Base-by-base conservation (phyloP, 495 filamentous ascomycete genomes). In the Sabuloglossum arenarium region DNA sequence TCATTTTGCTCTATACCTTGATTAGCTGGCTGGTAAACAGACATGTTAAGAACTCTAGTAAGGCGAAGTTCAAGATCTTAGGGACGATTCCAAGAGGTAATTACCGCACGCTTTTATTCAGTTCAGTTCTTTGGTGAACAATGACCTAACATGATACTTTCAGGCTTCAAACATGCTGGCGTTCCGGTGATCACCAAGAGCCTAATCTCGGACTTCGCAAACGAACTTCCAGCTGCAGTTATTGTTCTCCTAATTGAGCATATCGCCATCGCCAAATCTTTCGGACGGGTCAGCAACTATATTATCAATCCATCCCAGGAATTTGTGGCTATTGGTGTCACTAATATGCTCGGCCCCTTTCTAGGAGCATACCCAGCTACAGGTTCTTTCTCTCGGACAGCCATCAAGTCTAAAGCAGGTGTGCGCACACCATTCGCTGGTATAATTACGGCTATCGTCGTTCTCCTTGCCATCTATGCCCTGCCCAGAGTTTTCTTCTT, bases 301-400 rank as follows among this genome's bases (percentile, higher is more conserved):
- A 86, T 80, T n/a, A 96, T 98, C 67, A 79, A 97, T 59, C 93
- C 91, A 2, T 96, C 90, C 0, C 91, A 98, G 65, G 91, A 98
- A 63, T 79, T 98, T 70, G 84, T 98, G 25, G 93, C 85, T 25
- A 97, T 98, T 63, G 91, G 91, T 50, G 75, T 97, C 9, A 84
- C 81, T 21, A 98, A 98, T 66, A 72, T 97, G 32, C 75, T 98
- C 1, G 89, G 86, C 5, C 90, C 91, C 6, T 96, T 98, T 70
- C 79, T 98, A 6, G 91, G 91, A 57, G 91, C 75, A 1, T 98
- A 95, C 61, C 88, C 93, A 1, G 85, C 91, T 0, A 98, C 91
- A 28, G 91, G 91, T 5, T 97, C 93, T 12, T 98, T 98, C 74
- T 94, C 88, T 16, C 83, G 91, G 25, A 98, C 91, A 47, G 91